Percentiles rank a stretch among this genome's conserved stretches.
phyloP scores from a whole-genome alignment of 768 basidiomycete genomes.

The Xanthoconium stramineum region DNA sequence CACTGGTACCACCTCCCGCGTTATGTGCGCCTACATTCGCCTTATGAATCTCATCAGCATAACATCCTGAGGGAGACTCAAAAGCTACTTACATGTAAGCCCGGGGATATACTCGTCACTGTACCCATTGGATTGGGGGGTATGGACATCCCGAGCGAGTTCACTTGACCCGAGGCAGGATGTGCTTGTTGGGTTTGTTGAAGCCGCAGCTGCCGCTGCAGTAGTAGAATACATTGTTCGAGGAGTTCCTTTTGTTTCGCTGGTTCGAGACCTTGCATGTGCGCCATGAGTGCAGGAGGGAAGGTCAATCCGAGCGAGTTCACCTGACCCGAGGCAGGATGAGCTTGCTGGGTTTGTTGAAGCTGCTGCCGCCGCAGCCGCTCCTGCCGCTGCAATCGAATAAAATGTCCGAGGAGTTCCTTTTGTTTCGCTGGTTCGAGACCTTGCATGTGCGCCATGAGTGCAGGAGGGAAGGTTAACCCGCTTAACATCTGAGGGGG shows the following conservation, averaged over 20 bases:
- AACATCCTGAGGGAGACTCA: background rate
- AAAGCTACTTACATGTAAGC: conserved; percentile 16
- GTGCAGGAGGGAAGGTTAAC: conserved; percentile 4
- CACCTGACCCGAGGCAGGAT: conserved; percentile 11
- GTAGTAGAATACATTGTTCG: conserved; percentile 5
- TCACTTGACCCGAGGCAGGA: conserved; percentile 10
- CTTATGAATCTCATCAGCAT: conserved; percentile 11
- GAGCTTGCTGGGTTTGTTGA: conserved; percentile 21
- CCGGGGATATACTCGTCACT: conserved; percentile 12
- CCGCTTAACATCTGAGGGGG: background rate
- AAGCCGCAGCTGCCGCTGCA: conserved; percentile 22
- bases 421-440: conserved; percentile 25
- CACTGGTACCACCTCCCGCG: conserved; percentile 15
- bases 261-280: conserved; percentile 24
- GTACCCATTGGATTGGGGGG: conserved; percentile 4
- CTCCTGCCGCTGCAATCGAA: conserved; percentile 16
- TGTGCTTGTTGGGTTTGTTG: conserved; percentile 21
- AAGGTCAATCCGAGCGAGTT: conserved; percentile 6
- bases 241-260: conserved; percentile 22
- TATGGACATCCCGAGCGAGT: conserved; percentile 14
- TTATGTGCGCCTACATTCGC: conserved; percentile 24
- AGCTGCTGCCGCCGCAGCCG: conserved; percentile 27
- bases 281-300: conserved; percentile 14
- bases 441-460: conserved; percentile 20
- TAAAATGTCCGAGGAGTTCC: conserved; percentile 16